Evolutionary conservation across 345 rosid genomes (phyloP), one percentile per base, ranked within the genome.

Genomic region (Salix viminalis): DNA sequence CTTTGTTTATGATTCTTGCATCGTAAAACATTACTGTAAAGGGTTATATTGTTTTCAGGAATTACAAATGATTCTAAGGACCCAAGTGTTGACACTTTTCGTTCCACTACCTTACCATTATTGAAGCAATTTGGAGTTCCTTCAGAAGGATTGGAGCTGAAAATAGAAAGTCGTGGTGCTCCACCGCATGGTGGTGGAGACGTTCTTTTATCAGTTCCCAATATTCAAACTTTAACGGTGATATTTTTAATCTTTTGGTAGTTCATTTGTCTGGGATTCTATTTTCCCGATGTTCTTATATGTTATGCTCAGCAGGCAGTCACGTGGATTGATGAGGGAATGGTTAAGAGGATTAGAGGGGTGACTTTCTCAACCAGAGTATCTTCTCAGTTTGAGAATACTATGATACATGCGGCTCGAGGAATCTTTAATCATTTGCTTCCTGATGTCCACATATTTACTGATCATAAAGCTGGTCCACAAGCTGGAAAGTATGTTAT

Each of bases 291-390:
- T 46, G n/a, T 72, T 50, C 79, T 83, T 69, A 74, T 61, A 15
- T 30, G 46, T 71, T 81, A 60, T 60, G 34, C 68, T 83, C 65
- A 74, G 72, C 88, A 94, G 99, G 90, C 93, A 26, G 88, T 90
- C 58, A 74, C 78, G 24, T 94, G 97, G 98, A 76, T 83, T 19
- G 94, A 96, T 58, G 97, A 92, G 83, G 98, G 98, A 73, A 91
- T 91, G 97, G 93, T 91, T 41, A 94, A 88, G 85, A 91, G 88
- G 87, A 94, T 96, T 78, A 91, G 99, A 83, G 97, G 98, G 69
- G 72, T 65, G 30, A 88, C 95, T 74, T 96, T 90, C 84, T 94
- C 98, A 34, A 70, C 93, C 76, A 90, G 83, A 84, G 99, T 94
- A 12, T 80, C 91, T 68, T 24, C 81, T 68, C 92, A 89, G 81